Percentiles rank a stretch among this genome's conserved stretches.
phyloP scores from a whole-genome alignment of 371 early-diverging fungal genomes.

The Rhizopus sp. region DNA sequence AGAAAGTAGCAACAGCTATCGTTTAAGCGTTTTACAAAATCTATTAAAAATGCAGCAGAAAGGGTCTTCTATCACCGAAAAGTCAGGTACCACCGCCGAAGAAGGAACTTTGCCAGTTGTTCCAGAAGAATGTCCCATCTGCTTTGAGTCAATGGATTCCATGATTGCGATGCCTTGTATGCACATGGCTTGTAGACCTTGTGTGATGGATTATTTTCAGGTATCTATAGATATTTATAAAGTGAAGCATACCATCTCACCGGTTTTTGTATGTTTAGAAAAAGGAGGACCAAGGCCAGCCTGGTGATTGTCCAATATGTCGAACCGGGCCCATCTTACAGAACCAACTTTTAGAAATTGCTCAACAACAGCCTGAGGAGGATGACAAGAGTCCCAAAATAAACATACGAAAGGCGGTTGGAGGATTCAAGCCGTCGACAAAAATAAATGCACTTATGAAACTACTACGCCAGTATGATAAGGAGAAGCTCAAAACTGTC shows the following conservation, averaged over 20 bases:
- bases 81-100: not conserved
- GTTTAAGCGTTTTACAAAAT: slow-evolving; percentile 42
- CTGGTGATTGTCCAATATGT: slow-evolving; percentile 67
- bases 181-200: slow-evolving; percentile 66
- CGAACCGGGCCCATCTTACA: slow-evolving; percentile 53
- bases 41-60: slow-evolving; percentile 23
- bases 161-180: slow-evolving; percentile 64
- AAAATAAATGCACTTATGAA: slow-evolving; percentile 65
- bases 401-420: slow-evolving; percentile 47
- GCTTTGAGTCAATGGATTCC: slow-evolving; percentile 48
- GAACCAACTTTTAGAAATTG: slow-evolving; percentile 54
- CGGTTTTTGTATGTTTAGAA: slow-evolving; percentile 26
- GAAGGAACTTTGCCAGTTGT: not conserved
- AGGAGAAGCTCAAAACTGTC: slow-evolving; percentile 54
- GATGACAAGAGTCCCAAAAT: slow-evolving; percentile 8
- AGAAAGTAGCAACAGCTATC: slow-evolving; percentile 22
- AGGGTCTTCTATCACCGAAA: slow-evolving; percentile 4
- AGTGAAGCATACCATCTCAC: not conserved
- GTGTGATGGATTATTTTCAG: slow-evolving; percentile 62
- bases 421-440: slow-evolving; percentile 58
- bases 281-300: slow-evolving; percentile 54
- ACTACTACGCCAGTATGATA: slow-evolving; percentile 41
- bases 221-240: slow-evolving; percentile 23
- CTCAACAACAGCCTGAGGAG: slow-evolving; percentile 11
- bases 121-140: slow-evolving; percentile 38